These are phyloP conservation scores for Trametopsis cervina DNA, from an alignment of 768 basidiomycete species.

Conservation along the genomic window DNA sequence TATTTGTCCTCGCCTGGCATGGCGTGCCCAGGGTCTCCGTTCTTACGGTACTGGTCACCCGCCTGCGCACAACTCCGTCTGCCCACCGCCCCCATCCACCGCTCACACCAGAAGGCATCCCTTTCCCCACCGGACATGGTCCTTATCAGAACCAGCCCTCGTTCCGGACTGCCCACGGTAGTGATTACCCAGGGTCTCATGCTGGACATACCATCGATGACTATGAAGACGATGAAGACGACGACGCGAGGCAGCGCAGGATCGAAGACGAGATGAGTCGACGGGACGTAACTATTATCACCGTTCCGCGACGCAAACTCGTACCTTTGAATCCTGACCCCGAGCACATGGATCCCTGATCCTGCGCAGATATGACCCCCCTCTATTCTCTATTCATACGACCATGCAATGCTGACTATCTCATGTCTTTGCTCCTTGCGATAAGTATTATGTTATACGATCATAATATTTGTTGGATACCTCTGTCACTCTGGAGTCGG, in stretches of 20 bases:
- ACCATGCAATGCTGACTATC: background rate
- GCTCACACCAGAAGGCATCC: conserved; percentile 34
- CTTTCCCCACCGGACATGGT: conserved; percentile 39
- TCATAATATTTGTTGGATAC: background rate
- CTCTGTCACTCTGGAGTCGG: background rate
- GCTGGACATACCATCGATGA: conserved; percentile 45
- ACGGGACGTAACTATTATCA: conserved; percentile 78
- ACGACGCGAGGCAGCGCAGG: conserved; percentile 61
- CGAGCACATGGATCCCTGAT: no score
- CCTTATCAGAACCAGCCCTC: conserved; percentile 72
- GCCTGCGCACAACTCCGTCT: conserved; percentile 33
- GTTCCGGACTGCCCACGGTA: conserved; percentile 43
- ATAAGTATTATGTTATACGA: conserved; percentile 2
- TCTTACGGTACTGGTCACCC: conserved; percentile 41
- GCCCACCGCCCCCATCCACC: conserved; percentile 29
- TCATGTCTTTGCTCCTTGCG: background rate
- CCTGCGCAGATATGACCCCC: conserved; percentile 12
- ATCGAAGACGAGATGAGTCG: conserved; percentile 81
- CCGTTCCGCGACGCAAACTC: conserved; percentile 64
- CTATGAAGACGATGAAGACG: conserved; percentile 67
- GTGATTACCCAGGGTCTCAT: conserved; percentile 29
- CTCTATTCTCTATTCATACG: conserved; percentile 21
- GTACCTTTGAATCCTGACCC: conserved; percentile 60
- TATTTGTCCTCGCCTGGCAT: conserved; percentile 51
- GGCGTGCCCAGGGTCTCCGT: conserved; percentile 52